Conservation (phyloP, 768 basidiomycete species). For the Dacryopinax primogenitus region DNA sequence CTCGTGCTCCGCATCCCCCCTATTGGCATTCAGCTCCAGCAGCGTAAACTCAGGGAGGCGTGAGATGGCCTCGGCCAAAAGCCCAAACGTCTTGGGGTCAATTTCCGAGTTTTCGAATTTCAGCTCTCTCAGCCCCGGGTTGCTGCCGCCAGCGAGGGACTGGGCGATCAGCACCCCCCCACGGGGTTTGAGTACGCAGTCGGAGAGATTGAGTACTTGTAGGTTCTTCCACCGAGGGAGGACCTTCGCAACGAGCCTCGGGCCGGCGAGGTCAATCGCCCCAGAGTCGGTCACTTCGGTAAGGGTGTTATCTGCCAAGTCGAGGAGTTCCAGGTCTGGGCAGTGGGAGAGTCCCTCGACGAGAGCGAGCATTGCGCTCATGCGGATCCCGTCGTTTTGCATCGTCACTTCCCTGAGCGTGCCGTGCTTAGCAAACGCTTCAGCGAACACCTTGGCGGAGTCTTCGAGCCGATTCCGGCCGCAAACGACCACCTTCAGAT, state of each 20-base stretch:
- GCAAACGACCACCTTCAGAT: slow-evolving; percentile 70
- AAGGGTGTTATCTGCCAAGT: slow-evolving; percentile 69
- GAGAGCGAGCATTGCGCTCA: slow-evolving; percentile 74
- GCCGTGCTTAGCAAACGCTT: slow-evolving; percentile 75
- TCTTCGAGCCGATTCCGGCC: slow-evolving; percentile 94
- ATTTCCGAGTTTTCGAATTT: slow-evolving; percentile 90
- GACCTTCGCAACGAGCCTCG: background rate
- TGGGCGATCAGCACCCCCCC: slow-evolving; percentile 58
- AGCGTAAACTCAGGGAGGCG: slow-evolving; percentile 45
- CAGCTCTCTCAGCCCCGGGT: slow-evolving; percentile 58
- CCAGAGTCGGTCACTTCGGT: slow-evolving; percentile 37
- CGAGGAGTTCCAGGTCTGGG: slow-evolving; percentile 54
- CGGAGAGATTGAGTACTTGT: slow-evolving; percentile 73
- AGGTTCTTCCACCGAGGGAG: slow-evolving; percentile 60
- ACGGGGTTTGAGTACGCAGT: slow-evolving; percentile 74
- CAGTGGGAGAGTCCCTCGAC: slow-evolving; percentile 61
- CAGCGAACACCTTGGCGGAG: slow-evolving; percentile 68
- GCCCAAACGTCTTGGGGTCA: slow-evolving; percentile 49
- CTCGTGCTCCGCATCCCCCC: slow-evolving; percentile 34
- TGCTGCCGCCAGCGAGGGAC: slow-evolving; percentile 53
- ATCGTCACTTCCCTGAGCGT: slow-evolving; percentile 74
- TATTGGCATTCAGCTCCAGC: slow-evolving; percentile 77
- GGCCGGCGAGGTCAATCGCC: slow-evolving; percentile 43
- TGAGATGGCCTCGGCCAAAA: slow-evolving; percentile 55
- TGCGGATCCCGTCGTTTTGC: slow-evolving; percentile 96